These are phyloP conservation scores for Xylaria nigripes DNA, from an alignment of 495 filamentous ascomycete genomes.

Conservation along the genomic window DNA sequence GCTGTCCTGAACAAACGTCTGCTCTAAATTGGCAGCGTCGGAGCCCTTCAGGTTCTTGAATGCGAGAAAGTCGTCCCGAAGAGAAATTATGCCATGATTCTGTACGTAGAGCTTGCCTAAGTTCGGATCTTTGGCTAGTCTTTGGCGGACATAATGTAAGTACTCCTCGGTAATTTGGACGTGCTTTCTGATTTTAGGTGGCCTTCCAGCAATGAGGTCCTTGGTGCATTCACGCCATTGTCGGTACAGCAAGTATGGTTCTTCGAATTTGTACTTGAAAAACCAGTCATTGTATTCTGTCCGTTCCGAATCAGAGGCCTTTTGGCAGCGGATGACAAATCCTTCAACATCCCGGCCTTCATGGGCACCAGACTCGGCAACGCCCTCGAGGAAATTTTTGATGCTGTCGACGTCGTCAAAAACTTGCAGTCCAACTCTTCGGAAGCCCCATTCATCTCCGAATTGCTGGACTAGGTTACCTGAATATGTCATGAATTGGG, in stretches of 20 bases:
- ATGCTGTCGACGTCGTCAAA: slow-evolving; percentile 67
- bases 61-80: slow-evolving; percentile 78
- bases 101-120: slow-evolving; percentile 60
- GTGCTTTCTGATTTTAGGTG: slow-evolving; percentile 77
- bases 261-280: slow-evolving; percentile 99
- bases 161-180: slow-evolving; percentile 86
- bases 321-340: slow-evolving; percentile 89
- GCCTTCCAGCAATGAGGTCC: slow-evolving; percentile 66
- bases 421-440: slow-evolving; percentile 71
- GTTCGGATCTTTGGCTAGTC: slow-evolving; percentile 55
- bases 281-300: slow-evolving; percentile 77
- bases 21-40: slow-evolving; percentile 49
- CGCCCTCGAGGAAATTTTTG: slow-evolving; percentile 69
- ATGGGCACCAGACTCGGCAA: slow-evolving; percentile 79
- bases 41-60: slow-evolving; percentile 75
- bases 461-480: slow-evolving; percentile 73
- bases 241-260: slow-evolving; percentile 95
- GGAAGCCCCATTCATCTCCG: slow-evolving; percentile 89
- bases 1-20: slow-evolving; percentile 15
- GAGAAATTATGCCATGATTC: slow-evolving; percentile 93
- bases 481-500: slow-evolving; percentile 78
- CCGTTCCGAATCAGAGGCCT: slow-evolving; percentile 29
- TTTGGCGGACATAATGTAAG: slow-evolving; percentile 65
- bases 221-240: slow-evolving; percentile 99
- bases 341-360: slow-evolving; percentile 89